These are phyloP conservation scores for Albatrellus ellisii DNA, from an alignment of 768 basidiomycete species.

Conservation along the genomic window DNA sequence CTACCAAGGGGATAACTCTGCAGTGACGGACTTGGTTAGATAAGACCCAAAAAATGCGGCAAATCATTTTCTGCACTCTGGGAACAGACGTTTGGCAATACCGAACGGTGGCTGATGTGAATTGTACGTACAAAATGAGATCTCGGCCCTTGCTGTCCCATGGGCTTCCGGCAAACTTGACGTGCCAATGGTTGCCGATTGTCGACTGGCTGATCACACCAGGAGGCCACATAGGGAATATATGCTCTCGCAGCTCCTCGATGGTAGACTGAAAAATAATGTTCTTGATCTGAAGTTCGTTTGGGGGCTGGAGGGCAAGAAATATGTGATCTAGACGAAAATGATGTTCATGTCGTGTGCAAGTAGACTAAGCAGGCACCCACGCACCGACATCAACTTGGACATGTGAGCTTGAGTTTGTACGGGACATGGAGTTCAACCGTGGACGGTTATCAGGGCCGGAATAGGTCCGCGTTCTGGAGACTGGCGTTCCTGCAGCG, in stretches of 20 bases:
- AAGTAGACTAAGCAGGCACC: neutral
- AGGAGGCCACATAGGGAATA: constrained; percentile 57
- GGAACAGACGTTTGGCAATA: neutral
- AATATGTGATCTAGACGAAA: constrained; percentile 50
- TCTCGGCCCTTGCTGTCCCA: constrained; percentile 49
- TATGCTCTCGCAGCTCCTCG: constrained; percentile 40
- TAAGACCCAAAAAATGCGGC: constrained; percentile 46
- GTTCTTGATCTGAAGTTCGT: constrained; percentile 40
- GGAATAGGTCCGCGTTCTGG: constrained; percentile 32
- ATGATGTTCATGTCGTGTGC: neutral
- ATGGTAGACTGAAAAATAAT: constrained; percentile 38
- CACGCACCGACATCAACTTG: constrained; percentile 17
- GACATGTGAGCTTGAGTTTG: constrained; percentile 22
- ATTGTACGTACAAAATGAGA: constrained; percentile 29
- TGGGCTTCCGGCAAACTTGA: constrained; percentile 53
- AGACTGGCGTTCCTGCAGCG: constrained; percentile 14
- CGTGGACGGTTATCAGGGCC: constrained; percentile 17
- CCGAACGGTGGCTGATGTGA: neutral
- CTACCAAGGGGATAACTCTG: constrained; percentile 2
- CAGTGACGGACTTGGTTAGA: constrained; percentile 36
- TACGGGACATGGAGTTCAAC: constrained; percentile 20
- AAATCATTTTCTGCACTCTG: constrained; percentile 50
- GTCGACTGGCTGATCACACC: constrained; percentile 38
- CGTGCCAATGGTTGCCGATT: constrained; percentile 37
- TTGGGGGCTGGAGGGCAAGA: constrained; percentile 51